Evolutionary conservation across 768 basidiomycete genomes (phyloP).

Genomic region (Boletus insuetus): DNA sequence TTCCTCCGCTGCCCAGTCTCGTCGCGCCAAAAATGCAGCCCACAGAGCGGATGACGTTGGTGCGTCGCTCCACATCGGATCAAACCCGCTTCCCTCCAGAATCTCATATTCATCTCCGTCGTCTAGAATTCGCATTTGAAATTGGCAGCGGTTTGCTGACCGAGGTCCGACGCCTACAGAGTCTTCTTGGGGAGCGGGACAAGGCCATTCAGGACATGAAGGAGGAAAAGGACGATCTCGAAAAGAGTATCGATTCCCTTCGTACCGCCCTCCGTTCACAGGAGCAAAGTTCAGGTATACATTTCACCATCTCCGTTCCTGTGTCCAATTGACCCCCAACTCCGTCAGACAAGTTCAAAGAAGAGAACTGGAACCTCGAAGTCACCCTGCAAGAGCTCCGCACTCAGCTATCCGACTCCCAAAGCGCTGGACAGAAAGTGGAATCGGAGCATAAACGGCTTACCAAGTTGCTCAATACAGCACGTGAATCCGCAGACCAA

Average conservation of each 20-base stretch:
- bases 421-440: conserved; percentile 62
- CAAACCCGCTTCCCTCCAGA: background rate
- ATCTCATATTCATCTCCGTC: conserved; percentile 18
- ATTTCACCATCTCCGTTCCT: background rate
- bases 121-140: conserved; percentile 93
- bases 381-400: conserved; percentile 87
- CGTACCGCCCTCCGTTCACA: conserved; percentile 72
- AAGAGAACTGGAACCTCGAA: conserved; percentile 99
- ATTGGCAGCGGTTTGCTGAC: conserved; percentile 90
- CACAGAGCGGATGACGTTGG: conserved; percentile 89
- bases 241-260: conserved; percentile 73
- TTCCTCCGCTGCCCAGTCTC: conserved; percentile 79
- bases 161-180: conserved; percentile 89
- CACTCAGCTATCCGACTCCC: conserved; percentile 61
- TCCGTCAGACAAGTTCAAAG: conserved; percentile 83
- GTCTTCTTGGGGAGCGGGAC: conserved; percentile 87
- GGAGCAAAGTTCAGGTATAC: conserved; percentile 75
- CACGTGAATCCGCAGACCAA: conserved; percentile 75
- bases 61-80: conserved; percentile 39
- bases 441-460: conserved; percentile 84
- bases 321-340: background rate
- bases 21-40: conserved; percentile 88
- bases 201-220: conserved; percentile 89
- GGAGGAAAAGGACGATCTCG: conserved; percentile 89
- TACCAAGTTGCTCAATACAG: conserved; percentile 64